A percentile compares a stretch with the other conserved stretches of the same genome.
These are phyloP conservation scores for Keithomyces neogunnii DNA, from an alignment of 2,329 filamentous ascomycete species.

Conservation along the genomic window DNA sequence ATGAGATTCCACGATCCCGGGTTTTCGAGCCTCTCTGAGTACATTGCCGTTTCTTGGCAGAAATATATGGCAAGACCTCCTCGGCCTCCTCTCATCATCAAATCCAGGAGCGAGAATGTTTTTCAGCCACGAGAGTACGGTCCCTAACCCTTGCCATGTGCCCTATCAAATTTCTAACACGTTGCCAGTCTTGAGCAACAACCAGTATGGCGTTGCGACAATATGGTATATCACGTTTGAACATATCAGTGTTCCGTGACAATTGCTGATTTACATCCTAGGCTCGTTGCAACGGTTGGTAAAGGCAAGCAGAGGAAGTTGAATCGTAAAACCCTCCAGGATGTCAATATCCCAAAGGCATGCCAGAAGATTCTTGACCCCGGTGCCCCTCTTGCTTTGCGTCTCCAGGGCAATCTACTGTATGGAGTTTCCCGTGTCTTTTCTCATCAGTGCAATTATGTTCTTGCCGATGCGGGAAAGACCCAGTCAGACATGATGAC, in stretches of 20 bases:
- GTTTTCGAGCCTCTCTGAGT: too few species aligned
- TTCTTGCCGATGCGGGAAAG: conserved; percentile 71
- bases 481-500: conserved; percentile 65
- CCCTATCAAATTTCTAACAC: neutral
- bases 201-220: conserved; percentile 86
- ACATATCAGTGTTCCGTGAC: too few species aligned
- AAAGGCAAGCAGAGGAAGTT: conserved; percentile 65
- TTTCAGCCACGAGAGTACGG: conserved; percentile 86
- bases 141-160: neutral
- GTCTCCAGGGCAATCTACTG: conserved; percentile 81
- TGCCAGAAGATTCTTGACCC: conserved; percentile 79
- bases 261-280: conserved; percentile 24
- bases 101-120: conserved; percentile 56
- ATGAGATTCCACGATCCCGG: too few species aligned
- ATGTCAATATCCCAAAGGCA: conserved; percentile 78
- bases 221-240: conserved; percentile 60
- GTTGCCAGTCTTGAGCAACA: conserved; percentile 64
- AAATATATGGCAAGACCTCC: too few species aligned
- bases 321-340: conserved; percentile 76
- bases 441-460: conserved; percentile 77
- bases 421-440: conserved; percentile 82
- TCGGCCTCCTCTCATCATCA: too few species aligned
- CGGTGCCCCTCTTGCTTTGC: conserved; percentile 78
- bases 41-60: too few species aligned
- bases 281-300: conserved; percentile 87